Percentiles rank a stretch among this genome's conserved stretches.
phyloP scores from a whole-genome alignment of 169 alveolate species.

The Plasmodium adleri region DNA sequence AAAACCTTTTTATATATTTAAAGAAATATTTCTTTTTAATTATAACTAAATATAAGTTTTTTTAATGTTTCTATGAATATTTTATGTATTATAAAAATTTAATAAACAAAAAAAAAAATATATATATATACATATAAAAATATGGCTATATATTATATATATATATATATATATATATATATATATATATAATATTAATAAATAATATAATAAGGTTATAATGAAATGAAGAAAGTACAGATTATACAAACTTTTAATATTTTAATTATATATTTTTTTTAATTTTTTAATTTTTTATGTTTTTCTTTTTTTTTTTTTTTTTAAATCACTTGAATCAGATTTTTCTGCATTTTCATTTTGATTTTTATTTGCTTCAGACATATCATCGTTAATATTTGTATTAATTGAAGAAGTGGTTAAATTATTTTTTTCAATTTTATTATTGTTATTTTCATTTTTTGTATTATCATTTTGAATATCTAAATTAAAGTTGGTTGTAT shows the following conservation, averaged over 20 bases:
- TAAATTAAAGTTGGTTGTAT: conserved; percentile 78
- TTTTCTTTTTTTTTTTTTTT: conserved; percentile 52
- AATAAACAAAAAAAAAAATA: too few relatives aligned
- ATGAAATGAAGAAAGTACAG: too few relatives aligned
- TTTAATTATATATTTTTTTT: neutral
- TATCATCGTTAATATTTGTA: neutral
- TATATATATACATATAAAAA: too few relatives aligned
- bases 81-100: too few relatives aligned
- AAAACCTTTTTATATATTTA: too few relatives aligned
- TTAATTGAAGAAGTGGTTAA: neutral
- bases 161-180: too few relatives aligned
- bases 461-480: conserved; percentile 48
- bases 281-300: neutral
- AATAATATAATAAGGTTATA: too few relatives aligned
- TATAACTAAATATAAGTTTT: too few relatives aligned
- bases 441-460: conserved; percentile 11
- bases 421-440: conserved; percentile 11
- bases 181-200: too few relatives aligned
- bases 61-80: too few relatives aligned
- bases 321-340: conserved; percentile 27
- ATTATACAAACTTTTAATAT: neutral
- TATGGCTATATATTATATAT: too few relatives aligned
- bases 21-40: too few relatives aligned
- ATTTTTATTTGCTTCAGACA: neutral
- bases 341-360: conserved; percentile 36